Percentiles rank a stretch among this genome's conserved stretches.
Conservation (phyloP, 2,329 filamentous ascomycete genomes). For the Juglanconis sp. region DNA sequence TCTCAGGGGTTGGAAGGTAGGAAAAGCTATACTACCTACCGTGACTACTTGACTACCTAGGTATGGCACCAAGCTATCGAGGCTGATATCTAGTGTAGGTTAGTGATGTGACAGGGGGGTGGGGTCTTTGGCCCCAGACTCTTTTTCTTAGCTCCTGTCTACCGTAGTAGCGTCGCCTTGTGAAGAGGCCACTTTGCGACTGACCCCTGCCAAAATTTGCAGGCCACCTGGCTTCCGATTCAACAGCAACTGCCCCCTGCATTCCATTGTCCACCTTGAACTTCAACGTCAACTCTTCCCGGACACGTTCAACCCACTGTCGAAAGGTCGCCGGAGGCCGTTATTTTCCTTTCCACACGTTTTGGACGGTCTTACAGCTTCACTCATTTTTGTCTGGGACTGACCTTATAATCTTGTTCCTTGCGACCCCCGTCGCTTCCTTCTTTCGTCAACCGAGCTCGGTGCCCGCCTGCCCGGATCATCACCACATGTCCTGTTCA, state of each 20-base stretch:
- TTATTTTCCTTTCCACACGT: background rate
- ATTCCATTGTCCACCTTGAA: background rate
- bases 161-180: too few species aligned
- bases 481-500: constrained; percentile 35
- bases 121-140: too few species aligned
- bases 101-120: too few species aligned
- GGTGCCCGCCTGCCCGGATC: background rate
- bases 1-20: too few species aligned
- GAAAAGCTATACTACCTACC: too few species aligned
- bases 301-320: background rate
- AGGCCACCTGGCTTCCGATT: constrained; percentile 32
- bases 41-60: too few species aligned
- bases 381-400: background rate
- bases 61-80: too few species aligned
- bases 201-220: constrained; percentile 28
- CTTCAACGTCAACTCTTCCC: background rate
- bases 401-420: background rate
- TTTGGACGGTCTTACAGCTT: background rate
- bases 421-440: background rate
- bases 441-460: background rate
- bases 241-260: constrained; percentile 10
- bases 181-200: background rate
- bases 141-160: too few species aligned
- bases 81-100: too few species aligned
- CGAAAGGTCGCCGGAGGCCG: constrained; percentile 3